A percentile compares a stretch with the other conserved stretches of the same genome.
phyloP scores from a whole-genome alignment of 2,329 filamentous ascomycete species.

The Xylaria sp. region DNA sequence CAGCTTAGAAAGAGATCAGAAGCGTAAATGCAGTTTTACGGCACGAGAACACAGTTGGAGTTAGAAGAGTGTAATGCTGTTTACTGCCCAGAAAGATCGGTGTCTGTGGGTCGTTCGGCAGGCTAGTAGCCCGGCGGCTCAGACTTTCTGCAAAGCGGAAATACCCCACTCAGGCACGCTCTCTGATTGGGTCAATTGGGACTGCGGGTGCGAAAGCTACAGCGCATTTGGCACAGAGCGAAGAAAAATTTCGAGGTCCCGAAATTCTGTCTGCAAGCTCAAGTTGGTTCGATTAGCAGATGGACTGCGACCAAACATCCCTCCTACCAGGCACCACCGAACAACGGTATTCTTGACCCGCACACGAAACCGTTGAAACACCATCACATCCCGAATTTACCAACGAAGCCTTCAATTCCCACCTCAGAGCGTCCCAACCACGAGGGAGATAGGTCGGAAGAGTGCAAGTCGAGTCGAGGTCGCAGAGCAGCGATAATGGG shows the following conservation, averaged over 20 bases:
- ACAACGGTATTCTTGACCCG: neutral
- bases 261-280: conserved; percentile 25
- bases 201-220: conserved; percentile 35
- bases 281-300: conserved; percentile 14
- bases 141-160: conserved; percentile 37
- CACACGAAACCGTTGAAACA: neutral
- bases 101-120: conserved; percentile 13
- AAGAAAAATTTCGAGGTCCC: conserved; percentile 46
- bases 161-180: conserved; percentile 26
- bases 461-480: neutral
- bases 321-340: neutral
- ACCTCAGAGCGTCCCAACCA: neutral
- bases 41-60: too few relatives aligned
- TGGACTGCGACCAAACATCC: neutral
- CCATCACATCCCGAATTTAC: neutral
- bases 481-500: conserved; percentile 44
- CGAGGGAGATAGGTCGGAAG: neutral
- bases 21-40: too few relatives aligned
- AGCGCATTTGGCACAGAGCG: conserved; percentile 38
- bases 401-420: neutral
- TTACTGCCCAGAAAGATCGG: neutral
- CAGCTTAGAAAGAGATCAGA: too few relatives aligned
- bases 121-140: neutral
- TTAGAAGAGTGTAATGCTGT: too few relatives aligned
- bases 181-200: conserved; percentile 41